Conservation (phyloP, 192 early-diverging fungal genomes). For the Piromyces sp. region DNA sequence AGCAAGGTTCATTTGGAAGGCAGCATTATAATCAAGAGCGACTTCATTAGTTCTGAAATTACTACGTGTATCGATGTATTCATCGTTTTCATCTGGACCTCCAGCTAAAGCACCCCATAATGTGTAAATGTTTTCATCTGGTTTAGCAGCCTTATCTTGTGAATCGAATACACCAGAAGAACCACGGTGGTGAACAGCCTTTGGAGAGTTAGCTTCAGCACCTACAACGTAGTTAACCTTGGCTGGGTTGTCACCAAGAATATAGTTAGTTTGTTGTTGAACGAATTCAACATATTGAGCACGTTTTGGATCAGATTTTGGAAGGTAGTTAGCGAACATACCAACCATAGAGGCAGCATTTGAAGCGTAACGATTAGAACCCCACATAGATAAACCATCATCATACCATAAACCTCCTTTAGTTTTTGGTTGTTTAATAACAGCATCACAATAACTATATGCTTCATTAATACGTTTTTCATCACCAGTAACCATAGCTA, state of each 20-base stretch:
- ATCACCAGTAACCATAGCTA: conserved; percentile 14
- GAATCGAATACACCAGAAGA: conserved; percentile 24
- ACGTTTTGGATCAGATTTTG: not conserved
- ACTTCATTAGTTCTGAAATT: conserved; percentile 23
- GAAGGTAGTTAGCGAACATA: not conserved
- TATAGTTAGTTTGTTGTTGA: conserved; percentile 24
- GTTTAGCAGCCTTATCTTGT: not conserved
- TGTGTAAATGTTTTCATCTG: conserved; percentile 9
- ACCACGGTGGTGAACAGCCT: conserved; percentile 33
- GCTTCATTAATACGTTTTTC: conserved; percentile 15
- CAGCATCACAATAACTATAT: conserved; percentile 15
- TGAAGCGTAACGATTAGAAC: not conserved
- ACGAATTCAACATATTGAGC: not conserved
- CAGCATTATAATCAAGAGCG: no score
- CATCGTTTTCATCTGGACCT: conserved; percentile 30
- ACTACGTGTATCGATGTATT: conserved; percentile 18
- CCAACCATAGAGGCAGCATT: not conserved
- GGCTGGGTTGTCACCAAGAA: conserved; percentile 29
- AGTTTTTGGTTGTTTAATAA: conserved; percentile 12
- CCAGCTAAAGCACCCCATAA: conserved; percentile 40
- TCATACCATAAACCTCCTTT: conserved; percentile 1
- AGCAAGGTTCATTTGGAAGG: not conserved
- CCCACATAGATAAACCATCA: conserved; percentile 3
- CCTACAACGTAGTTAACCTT: conserved; percentile 36
- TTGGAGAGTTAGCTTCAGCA: conserved; percentile 34